Evolutionary conservation across 108 stramenopile genomes (phyloP).

Genomic region (Fistulifera pelliculosa): DNA sequence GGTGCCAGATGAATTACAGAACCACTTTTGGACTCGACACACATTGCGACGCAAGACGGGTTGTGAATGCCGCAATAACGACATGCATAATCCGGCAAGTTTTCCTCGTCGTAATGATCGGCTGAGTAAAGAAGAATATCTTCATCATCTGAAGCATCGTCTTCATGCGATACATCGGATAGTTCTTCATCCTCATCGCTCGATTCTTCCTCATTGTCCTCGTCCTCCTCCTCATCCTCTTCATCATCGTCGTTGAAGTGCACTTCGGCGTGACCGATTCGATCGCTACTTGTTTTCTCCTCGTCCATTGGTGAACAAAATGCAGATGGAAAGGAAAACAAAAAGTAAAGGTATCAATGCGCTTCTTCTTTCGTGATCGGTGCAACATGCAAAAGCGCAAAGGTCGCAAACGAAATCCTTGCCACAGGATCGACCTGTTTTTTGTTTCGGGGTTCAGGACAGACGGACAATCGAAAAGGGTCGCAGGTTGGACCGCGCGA

Average conservation of each 20-base stretch:
- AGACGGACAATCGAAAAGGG: no score
- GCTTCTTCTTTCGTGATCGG: no score
- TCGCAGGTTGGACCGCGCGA: no score
- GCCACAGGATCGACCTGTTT: no score
- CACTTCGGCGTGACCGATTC: no score
- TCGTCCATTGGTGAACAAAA: no score
- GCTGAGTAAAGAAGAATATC: slow-evolving; percentile 14
- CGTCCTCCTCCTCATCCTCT: slow-evolving; percentile 24
- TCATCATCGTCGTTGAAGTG: slow-evolving; percentile 21
- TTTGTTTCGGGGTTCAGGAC: no score
- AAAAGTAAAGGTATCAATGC: no score
- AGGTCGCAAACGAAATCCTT: no score
- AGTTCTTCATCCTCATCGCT: slow-evolving; percentile 35
- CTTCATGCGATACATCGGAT: slow-evolving; percentile 31
- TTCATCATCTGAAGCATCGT: slow-evolving; percentile 41
- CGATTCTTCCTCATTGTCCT: slow-evolving; percentile 28
- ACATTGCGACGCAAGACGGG: slow-evolving; percentile 87
- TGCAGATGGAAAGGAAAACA: no score
- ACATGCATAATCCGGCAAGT: slow-evolving; percentile 85
- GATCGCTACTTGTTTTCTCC: no score
- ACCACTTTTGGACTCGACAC: slow-evolving; percentile 94
- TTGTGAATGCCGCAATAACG: slow-evolving; percentile 95
- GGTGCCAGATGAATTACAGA: slow-evolving; percentile 88
- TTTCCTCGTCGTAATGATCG: slow-evolving; percentile 75
- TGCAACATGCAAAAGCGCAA: no score